These are phyloP conservation scores for Paecilomyces niveus DNA, from an alignment of 2,329 filamentous ascomycete genomes.

Conservation along the genomic window DNA sequence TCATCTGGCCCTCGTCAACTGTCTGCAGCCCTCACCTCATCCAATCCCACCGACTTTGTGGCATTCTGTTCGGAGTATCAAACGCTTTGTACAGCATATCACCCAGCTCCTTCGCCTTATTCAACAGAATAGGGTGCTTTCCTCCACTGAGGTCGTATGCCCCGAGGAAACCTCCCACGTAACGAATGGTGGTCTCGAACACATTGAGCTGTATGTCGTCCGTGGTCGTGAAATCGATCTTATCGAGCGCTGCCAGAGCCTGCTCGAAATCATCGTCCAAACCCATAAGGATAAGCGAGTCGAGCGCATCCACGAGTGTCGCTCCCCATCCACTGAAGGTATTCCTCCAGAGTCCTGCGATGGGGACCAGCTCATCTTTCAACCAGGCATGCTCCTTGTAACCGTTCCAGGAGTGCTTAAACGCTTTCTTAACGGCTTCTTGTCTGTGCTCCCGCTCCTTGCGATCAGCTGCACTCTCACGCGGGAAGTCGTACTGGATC, in stretches of 20 bases:
- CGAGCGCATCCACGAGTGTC: conserved; percentile 73
- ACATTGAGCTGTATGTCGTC: conserved; percentile 65
- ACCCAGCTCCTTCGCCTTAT: conserved; percentile 73
- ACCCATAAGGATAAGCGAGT: conserved; percentile 81
- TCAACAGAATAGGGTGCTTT: conserved; percentile 60
- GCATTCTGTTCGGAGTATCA: conserved; percentile 92
- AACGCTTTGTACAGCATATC: conserved; percentile 77
- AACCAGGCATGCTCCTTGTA: conserved; percentile 77
- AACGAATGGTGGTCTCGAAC: conserved; percentile 88
- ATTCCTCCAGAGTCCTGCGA: conserved; percentile 62
- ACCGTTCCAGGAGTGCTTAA: conserved; percentile 71
- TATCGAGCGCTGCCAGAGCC: conserved; percentile 59
- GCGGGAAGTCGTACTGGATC: conserved; percentile 66
- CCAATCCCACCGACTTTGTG: conserved; percentile 73
- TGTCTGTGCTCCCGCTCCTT: conserved; percentile 58
- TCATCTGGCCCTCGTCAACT: background rate
- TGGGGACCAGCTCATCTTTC: conserved; percentile 77
- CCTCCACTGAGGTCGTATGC: conserved; percentile 81
- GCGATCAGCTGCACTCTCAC: conserved; percentile 54
- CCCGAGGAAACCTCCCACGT: conserved; percentile 76
- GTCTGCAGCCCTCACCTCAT: conserved; percentile 44
- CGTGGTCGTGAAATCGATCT: conserved; percentile 78
- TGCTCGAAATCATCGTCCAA: conserved; percentile 71
- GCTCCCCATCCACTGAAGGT: conserved; percentile 90
- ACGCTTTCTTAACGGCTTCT: conserved; percentile 63